Conservation (phyloP, 257 asterid species). For the Lycium ferocissimum region DNA sequence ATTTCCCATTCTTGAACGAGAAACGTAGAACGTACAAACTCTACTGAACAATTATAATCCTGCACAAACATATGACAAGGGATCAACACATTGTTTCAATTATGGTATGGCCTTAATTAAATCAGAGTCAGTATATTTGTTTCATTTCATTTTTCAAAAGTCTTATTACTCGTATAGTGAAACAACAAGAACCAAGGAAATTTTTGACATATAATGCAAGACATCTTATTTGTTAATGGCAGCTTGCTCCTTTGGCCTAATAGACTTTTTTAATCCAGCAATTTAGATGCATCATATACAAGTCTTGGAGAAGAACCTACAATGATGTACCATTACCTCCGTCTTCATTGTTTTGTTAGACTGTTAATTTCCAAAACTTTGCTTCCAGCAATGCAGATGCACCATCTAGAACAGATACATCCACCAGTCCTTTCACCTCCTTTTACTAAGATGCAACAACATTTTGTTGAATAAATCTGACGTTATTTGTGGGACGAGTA, state of each 20-base stretch:
- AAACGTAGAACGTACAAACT: conserved; percentile 89
- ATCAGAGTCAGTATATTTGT: background rate
- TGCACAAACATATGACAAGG: conserved; percentile 40
- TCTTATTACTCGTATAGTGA: background rate
- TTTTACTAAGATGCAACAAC: conserved; percentile 22
- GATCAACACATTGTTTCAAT: background rate
- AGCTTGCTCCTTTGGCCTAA: background rate
- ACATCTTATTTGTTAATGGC: background rate
- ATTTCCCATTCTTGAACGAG: conserved; percentile 74
- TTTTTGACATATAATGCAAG: background rate
- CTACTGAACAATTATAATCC: conserved; percentile 88
- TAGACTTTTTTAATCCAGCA: background rate
- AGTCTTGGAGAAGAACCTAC: conserved; percentile 22
- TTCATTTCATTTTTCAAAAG: conserved; percentile 1
- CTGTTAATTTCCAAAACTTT: background rate
- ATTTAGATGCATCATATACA: conserved; percentile 17
- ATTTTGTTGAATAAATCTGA: conserved; percentile 6
- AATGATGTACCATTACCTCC: conserved; percentile 14
- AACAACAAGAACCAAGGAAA: conserved; percentile 24
- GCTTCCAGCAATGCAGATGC: background rate
- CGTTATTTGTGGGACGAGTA: conserved; percentile 9
- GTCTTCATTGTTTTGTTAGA: background rate
- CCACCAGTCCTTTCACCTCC: background rate
- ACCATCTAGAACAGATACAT: conserved; percentile 10
- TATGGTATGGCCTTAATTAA: background rate